Evolutionary conservation across 2,329 filamentous ascomycete species (phyloP), one percentile per base, ranked within the genome.

Genomic region (Chaetothyriales sp.): DNA sequence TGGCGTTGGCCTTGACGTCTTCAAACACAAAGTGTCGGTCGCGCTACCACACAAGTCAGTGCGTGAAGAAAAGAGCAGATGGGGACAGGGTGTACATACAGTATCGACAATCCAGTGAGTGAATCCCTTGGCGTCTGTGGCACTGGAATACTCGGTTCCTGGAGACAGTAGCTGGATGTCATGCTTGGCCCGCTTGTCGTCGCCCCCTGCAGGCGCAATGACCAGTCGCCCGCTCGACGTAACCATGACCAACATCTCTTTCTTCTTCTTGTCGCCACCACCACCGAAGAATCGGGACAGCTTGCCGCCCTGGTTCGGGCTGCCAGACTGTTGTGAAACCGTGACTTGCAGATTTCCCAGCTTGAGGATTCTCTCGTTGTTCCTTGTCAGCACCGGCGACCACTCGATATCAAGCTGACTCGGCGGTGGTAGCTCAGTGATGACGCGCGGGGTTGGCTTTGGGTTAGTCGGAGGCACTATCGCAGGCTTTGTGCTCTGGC

Each of bases 401-500:
- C 92, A 98, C 68, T 98, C 92, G 51, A 98, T 94, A 63, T 98
- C 92, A 22, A 98, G 73, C 65, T 96, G 92, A 48, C 86, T 95
- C 0, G 92, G 92, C n/a, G 92, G 90, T 15, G 92, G 88, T 8
- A 98, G 75, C 66, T 98, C 92, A 1, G 92, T 96, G 54, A 98
- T 93, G 53, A 95, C 81, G 54, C 88, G 76, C 1, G 85, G 77
- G 28, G 88, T 84, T 8, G 79, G 76, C 49, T 76, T 77, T 1
- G 65, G 63, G 53, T 60, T 65, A 61, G 65, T 65, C 49, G 65
- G 68, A 58, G 66, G 61, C 28, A 64, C 57, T 52, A 65, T 66
- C n/a, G 64, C 67, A 26, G 65, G 58, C 6, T 59, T 55, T 32
- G 62, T 61, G 50, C 59, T 63, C 50, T 63, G 62, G 18, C 65